phyloP scores from a whole-genome alignment of 805 yeast genomes.

The Zygoascus biomembranicola region DNA sequence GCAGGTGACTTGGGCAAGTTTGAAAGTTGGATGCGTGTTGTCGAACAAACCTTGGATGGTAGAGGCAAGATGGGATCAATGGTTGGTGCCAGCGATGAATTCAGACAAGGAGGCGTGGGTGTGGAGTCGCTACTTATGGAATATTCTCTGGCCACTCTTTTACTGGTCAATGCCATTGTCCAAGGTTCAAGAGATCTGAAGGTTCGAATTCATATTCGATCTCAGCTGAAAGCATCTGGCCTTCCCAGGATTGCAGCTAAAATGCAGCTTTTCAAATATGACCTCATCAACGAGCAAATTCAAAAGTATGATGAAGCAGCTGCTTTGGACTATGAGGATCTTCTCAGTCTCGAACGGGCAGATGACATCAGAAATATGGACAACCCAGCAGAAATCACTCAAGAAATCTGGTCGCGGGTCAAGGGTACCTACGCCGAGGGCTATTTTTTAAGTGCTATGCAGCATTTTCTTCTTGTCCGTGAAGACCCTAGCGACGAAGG shows the following conservation, averaged over 20 bases:
- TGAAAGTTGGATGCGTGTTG: conserved; percentile 62
- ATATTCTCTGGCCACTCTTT: conserved; percentile 61
- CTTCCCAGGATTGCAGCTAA: conserved; percentile 43
- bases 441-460: conserved; percentile 52
- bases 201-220: conserved; percentile 47
- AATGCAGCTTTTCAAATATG: conserved; percentile 46
- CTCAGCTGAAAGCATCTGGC: conserved; percentile 51
- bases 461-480: conserved; percentile 48
- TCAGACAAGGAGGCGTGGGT: conserved; percentile 40
- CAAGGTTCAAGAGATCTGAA: conserved; percentile 26
- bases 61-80: conserved; percentile 83
- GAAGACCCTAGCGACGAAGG: conserved; percentile 34
- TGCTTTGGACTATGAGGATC: conserved; percentile 46
- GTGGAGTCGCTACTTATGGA: conserved; percentile 61
- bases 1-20: conserved; percentile 34
- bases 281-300: conserved; percentile 57
- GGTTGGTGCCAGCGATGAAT: conserved; percentile 88
- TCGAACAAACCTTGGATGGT: conserved; percentile 67
- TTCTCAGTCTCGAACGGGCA: conserved; percentile 31
- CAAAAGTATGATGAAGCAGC: conserved; percentile 49
- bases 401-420: conserved; percentile 49
- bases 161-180: conserved; percentile 56
- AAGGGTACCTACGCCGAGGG: conserved; percentile 53
- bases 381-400: conserved; percentile 63
- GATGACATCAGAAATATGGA: conserved; percentile 48